Evolutionary conservation across 805 yeast genomes (phyloP).

Genomic region (Pichia exigua): DNA sequence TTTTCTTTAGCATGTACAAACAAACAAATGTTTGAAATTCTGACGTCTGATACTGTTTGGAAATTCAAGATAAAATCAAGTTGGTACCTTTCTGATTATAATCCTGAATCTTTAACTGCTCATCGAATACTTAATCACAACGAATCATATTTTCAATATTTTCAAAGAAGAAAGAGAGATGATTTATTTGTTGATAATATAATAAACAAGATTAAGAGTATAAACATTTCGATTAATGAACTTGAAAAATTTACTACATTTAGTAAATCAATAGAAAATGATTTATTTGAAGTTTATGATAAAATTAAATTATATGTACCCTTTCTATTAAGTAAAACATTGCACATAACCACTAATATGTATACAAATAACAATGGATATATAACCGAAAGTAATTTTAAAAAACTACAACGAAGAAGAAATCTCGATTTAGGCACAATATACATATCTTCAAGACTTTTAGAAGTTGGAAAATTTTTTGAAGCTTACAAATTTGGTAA

Average conservation of each 20-base stretch:
- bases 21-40: slow-evolving; percentile 1
- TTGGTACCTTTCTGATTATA: slow-evolving; percentile 5
- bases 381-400: not conserved
- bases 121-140: not conserved
- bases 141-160: slow-evolving; percentile 3
- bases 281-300: not conserved
- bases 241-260: not conserved
- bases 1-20: slow-evolving; percentile 8
- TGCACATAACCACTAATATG: slow-evolving; percentile 12
- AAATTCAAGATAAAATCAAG: slow-evolving; percentile 5
- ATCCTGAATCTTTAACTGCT: not conserved
- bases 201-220: not conserved
- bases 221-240: not conserved
- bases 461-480: slow-evolving; percentile 9
- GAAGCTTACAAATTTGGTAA: not conserved
- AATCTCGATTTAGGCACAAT: slow-evolving; percentile 10
- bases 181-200: not conserved
- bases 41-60: slow-evolving; percentile 18
- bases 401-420: slow-evolving; percentile 7
- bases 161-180: slow-evolving; percentile 1
- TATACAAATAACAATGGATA: not conserved
- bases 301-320: slow-evolving; percentile 13
- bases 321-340: slow-evolving; percentile 13
- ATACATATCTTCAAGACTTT: slow-evolving; percentile 15
- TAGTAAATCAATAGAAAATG: not conserved